Conservation (phyloP, 441 rosid species). For the Cnidoscolus chayamansa region DNA sequence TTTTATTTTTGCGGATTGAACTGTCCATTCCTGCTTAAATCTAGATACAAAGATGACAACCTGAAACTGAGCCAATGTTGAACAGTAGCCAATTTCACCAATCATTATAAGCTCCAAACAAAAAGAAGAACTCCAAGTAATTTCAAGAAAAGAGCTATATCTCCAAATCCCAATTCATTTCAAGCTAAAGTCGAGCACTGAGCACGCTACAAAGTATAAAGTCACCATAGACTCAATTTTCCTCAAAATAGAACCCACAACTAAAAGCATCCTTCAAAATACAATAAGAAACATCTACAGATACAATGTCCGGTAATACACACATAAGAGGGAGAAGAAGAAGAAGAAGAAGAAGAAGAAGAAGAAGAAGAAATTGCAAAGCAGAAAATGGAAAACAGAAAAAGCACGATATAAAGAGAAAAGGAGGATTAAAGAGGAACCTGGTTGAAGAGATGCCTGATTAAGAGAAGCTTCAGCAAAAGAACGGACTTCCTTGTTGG, state of each 20-base stretch:
- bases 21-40: not conserved
- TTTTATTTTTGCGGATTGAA: no score
- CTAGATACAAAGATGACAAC: not conserved
- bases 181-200: not conserved
- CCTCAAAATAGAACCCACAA: not conserved
- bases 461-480: conserved; percentile 85
- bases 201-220: not conserved
- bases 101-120: not conserved
- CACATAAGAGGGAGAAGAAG: not conserved
- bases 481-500: conserved; percentile 74
- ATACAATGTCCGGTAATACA: not conserved
- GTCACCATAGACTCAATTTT: not conserved
- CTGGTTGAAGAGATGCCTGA: conserved; percentile 90
- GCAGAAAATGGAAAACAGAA: not conserved
- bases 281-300: not conserved
- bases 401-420: not conserved
- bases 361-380: not conserved
- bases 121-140: not conserved
- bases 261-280: not conserved
- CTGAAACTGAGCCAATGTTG: not conserved
- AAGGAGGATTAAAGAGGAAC: conserved; percentile 29
- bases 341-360: conserved; percentile 6
- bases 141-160: not conserved
- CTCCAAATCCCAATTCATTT: not conserved
- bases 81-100: not conserved